Evolutionary conservation across 768 basidiomycete genomes (phyloP).

Genomic region (Macrolepiota albuminosa): DNA sequence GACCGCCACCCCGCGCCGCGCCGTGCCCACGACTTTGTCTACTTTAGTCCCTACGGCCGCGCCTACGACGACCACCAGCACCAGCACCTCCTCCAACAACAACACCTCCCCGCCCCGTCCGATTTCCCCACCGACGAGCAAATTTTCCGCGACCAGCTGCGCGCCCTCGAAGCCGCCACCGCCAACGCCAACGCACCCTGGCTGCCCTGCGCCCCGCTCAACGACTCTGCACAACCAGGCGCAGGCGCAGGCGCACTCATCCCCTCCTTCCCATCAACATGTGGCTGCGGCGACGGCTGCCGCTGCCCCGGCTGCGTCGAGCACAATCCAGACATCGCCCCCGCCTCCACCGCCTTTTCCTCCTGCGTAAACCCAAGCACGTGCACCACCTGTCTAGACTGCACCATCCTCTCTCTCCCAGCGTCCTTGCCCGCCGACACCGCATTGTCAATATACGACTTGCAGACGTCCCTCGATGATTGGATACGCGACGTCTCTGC

Average conservation of each 20-base stretch:
- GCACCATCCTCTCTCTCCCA: conserved; percentile 51
- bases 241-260: neutral
- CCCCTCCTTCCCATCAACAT: conserved; percentile 40
- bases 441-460: conserved; percentile 27
- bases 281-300: conserved; percentile 61
- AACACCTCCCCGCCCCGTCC: conserved; percentile 20
- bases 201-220: conserved; percentile 14
- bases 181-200: conserved; percentile 17
- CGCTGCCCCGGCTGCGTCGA: conserved; percentile 61
- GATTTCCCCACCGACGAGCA: conserved; percentile 20
- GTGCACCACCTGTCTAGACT: conserved; percentile 54
- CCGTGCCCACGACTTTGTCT: conserved; percentile 44
- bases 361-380: conserved; percentile 33
- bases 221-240: conserved; percentile 1
- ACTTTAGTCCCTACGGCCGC: conserved; percentile 65
- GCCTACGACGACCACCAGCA: conserved; percentile 45
- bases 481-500: conserved; percentile 14
- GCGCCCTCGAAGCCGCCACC: conserved; percentile 30
- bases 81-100: neutral
- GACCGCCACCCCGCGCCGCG: conserved; percentile 36
- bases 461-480: conserved; percentile 5
- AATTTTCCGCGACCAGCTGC: conserved; percentile 21
- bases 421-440: conserved; percentile 37
- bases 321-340: conserved; percentile 35
- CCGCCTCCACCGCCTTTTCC: conserved; percentile 30